Evolutionary conservation across 805 yeast species (phyloP), one percentile per base, ranked within the genome.

Genomic region (Sungouiozyma ichnusensis): DNA sequence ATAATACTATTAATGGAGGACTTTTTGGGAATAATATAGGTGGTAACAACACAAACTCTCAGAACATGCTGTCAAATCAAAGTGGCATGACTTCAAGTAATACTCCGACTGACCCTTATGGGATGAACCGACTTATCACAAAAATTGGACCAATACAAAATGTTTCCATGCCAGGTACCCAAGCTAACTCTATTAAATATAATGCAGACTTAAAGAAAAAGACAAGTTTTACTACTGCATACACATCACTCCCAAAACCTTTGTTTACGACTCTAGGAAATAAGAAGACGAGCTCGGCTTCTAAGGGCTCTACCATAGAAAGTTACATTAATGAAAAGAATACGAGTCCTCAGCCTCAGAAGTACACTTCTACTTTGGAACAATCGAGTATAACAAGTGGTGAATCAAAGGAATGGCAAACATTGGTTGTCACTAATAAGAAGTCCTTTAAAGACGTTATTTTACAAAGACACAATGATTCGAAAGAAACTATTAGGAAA

Each of bases 71-170:
- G 11, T 11, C 42, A 41, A n/a, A 38, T 35, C 29, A 44, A 36
- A 20, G 47, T 16, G 51, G 46, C 33, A 4, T 38, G 31, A 20
- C 43, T 16, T 18, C 49, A 61, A 19, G 52, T 48, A 41, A 52
- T 49, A 42, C 60, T 56, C 46, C 65, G 41, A 63, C 71, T 33
- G 52, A 58, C 56, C 95, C 96, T 36, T 88, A 85, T 57, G 94
- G 95, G 1, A 72, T 76, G 38, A 79, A 80, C 51, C 83, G 87
- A 4, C 66, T 88, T 40, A 85, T 84, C 51, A 44, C 64, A 3
- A 60, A 57, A 39, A 54, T 53, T 35, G 55, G 54, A 36, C 29
- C 29, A 24, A 11, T 11, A 7, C 29, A 24, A 24, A 11, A 11
- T 7, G 6, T 11, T 7, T 24, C 29, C 11, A 24, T 24, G 11